Base-by-base conservation (phyloP, 2,329 filamentous ascomycete genomes). In the Curvularia sp. region DNA sequence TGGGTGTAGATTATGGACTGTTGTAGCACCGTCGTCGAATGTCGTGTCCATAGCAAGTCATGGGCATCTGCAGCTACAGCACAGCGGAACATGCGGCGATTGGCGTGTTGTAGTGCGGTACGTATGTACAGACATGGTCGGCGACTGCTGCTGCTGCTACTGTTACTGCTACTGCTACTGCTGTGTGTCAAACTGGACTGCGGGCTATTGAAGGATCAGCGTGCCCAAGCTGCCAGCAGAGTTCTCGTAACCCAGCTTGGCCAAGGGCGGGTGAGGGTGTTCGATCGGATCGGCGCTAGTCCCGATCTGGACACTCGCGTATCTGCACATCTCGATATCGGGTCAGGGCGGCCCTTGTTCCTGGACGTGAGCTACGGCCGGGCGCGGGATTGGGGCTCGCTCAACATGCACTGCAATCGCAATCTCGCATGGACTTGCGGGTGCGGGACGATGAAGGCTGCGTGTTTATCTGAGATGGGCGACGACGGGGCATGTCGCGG, bases 281-380 rank as follows among this genome's bases (percentile, higher is more conserved):
- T 51, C 30, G 52, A 60, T 59, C 32, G 53, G 55, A 65, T 63
- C 60, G 60, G 30, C 7, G 53, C 63, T 63, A 65, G 21, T 10
- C 60, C 55, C 25, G 47, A 60, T 59, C 15, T 15, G 32, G 18
- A 18, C 2, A 6, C 38, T 65, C 63, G 63, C 63, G 55, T 65
- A 65, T 65, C 63, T 65, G 36, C 18, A 23, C 23, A 21, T 28
- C 43, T 42, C 13, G 13, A 12, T 19, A 3, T 23, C 13, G 27
- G 7, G 25, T 41, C 39, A 49, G 52, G 52, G 46, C 34, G 2
- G 45, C 34, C 60, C 57, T 57, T 46, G 60, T 49, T n/a, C 28
- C 5, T 23, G 30, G 13, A 19, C 48, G 4, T 13, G 36, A 38
- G 38, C 28, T 49, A 54, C 55, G 28, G 49, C 28, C 28, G 27